Evolutionary conservation across 1,284 basidiomycete genomes (phyloP).

Genomic region (Boletus subluridellus): DNA sequence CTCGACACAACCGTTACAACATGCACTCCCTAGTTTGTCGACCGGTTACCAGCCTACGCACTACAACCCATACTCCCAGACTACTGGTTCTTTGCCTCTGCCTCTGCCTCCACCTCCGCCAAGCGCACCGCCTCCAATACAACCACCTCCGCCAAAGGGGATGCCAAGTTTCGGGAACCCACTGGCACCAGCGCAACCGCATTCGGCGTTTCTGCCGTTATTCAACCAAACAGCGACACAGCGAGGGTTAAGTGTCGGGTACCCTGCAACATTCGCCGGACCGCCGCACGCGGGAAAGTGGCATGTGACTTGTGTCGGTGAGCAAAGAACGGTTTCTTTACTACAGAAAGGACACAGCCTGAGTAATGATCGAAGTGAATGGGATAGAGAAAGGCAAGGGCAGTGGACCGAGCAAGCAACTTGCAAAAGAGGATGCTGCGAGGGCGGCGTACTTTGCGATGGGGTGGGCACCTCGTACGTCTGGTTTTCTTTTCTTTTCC

Average conservation of each 20-base stretch:
- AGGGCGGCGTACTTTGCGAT: conserved; percentile 63
- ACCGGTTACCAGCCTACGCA: conserved; percentile 26
- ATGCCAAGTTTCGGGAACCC: conserved; percentile 44
- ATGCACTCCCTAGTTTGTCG: conserved; percentile 26
- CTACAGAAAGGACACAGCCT: background rate
- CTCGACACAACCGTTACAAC: conserved; percentile 33
- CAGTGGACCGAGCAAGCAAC: conserved; percentile 59
- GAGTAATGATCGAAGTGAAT: conserved; percentile 50
- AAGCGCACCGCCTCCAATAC: conserved; percentile 28
- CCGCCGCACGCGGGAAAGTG: conserved; percentile 64
- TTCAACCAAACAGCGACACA: conserved; percentile 72
- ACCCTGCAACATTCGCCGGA: conserved; percentile 55
- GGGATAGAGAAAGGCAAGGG: conserved; percentile 64
- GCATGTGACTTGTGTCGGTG: conserved; percentile 61
- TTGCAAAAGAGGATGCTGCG: conserved; percentile 72
- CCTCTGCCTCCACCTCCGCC: conserved; percentile 21
- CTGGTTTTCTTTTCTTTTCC: background rate
- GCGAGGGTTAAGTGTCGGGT: conserved; percentile 57
- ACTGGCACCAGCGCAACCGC: conserved; percentile 54
- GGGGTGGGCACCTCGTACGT: conserved; percentile 58
- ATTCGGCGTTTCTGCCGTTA: conserved; percentile 58
- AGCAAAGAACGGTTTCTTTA: conserved; percentile 23
- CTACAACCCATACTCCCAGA: conserved; percentile 34
- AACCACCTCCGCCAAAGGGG: conserved; percentile 27
- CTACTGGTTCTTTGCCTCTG: conserved; percentile 11